Conservation (phyloP, 306 rosid genomes). For the Trifolium dubium region DNA sequence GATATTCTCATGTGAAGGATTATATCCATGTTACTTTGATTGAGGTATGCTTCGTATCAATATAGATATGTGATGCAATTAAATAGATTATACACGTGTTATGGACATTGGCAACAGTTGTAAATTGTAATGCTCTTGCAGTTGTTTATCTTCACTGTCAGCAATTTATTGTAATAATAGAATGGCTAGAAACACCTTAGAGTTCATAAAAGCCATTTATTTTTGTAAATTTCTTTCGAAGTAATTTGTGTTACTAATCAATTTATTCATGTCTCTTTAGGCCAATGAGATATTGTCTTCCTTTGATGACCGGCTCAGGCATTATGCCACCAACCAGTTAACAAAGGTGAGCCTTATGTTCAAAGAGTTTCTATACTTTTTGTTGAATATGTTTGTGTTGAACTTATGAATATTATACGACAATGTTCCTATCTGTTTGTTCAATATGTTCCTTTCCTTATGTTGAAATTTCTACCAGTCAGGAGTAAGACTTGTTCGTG, state of each 20-base stretch:
- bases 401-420: constrained; percentile 25
- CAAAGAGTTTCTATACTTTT: constrained; percentile 19
- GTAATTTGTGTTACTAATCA: constrained; percentile 32
- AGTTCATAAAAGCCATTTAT: constrained; percentile 1
- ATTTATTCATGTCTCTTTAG: constrained; percentile 54
- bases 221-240: constrained; percentile 34
- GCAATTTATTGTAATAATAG: constrained; percentile 14
- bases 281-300: constrained; percentile 96
- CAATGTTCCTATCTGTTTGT: neutral
- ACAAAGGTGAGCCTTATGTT: constrained; percentile 67
- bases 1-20: constrained; percentile 91
- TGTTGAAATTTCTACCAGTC: constrained; percentile 65
- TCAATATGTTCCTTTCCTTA: constrained; percentile 7
- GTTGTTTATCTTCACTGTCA: neutral
- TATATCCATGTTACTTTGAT: constrained; percentile 86
- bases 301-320: constrained; percentile 85
- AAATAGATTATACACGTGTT: constrained; percentile 2
- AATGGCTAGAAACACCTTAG: constrained; percentile 2
- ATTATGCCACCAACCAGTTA: constrained; percentile 80
- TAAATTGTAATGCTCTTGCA: constrained; percentile 6
- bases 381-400: constrained; percentile 26
- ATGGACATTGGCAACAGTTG: neutral
- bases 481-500: constrained; percentile 92
- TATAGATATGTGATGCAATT: constrained; percentile 26
- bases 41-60: constrained; percentile 66